Conservation (phyloP, 2,329 filamentous ascomycete species). For the Periconia macrospinosa region DNA sequence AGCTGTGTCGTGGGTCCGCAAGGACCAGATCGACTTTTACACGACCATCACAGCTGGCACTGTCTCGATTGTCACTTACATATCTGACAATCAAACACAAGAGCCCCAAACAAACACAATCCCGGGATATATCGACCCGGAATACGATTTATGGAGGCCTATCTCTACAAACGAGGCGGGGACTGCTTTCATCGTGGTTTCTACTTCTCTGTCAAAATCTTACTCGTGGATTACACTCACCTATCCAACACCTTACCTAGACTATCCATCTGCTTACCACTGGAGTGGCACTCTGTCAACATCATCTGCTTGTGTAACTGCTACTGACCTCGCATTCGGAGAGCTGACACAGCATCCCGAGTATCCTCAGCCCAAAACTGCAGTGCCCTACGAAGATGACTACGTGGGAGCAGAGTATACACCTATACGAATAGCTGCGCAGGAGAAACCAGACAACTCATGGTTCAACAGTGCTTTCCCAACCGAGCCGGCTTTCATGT, state of each 20-base stretch:
- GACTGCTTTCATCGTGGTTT: constrained; percentile 9
- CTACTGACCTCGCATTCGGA: constrained; percentile 8
- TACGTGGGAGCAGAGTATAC: constrained; percentile 8
- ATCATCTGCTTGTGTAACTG: constrained; percentile 13
- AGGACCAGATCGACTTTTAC: constrained; percentile 18
- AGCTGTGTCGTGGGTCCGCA: constrained; percentile 18
- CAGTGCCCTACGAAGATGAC: constrained; percentile 6
- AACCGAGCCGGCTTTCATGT: constrained; percentile 17
- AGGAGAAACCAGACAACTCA: constrained; percentile 12
- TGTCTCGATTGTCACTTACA: constrained; percentile 9
- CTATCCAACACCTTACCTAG: constrained; percentile 20
- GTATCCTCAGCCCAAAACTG: constrained; percentile 17
- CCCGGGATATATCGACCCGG: constrained; percentile 1
- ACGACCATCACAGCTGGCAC: constrained; percentile 19
- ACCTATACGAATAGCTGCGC: constrained; percentile 14
- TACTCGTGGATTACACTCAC: constrained; percentile 2
- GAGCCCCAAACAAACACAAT: neutral
- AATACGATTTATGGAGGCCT: constrained; percentile 11
- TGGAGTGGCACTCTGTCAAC: constrained; percentile 20
- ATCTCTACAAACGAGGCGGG: constrained; percentile 5
- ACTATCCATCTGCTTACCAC: constrained; percentile 17
- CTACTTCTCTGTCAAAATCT: constrained; percentile 5
- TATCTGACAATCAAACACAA: constrained; percentile 1
- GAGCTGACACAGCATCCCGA: constrained; percentile 13
- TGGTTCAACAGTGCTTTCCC: constrained; percentile 20